Percentiles rank a stretch among this genome's conserved stretches.
Conservation (phyloP, 2,329 filamentous ascomycete genomes). For the Pseudocercospora fuligena region DNA sequence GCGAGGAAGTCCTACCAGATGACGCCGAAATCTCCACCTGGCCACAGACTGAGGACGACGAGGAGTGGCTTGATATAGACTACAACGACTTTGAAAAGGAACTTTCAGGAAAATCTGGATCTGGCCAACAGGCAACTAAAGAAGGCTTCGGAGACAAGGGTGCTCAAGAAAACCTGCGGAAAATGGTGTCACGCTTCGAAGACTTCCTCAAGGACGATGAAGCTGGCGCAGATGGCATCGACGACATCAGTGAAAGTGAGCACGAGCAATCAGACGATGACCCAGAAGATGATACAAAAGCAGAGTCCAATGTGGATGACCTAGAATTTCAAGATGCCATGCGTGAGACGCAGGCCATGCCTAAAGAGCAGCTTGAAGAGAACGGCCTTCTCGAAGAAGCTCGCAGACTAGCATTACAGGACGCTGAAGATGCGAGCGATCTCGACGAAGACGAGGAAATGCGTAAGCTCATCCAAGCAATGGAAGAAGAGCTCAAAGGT, state of each 20-base stretch:
- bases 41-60: constrained; percentile 76
- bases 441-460: constrained; percentile 60
- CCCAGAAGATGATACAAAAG: neutral
- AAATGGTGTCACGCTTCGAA: constrained; percentile 94
- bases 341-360: constrained; percentile 85
- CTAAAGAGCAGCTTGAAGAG: constrained; percentile 46
- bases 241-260: constrained; percentile 69
- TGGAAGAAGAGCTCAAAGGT: constrained; percentile 73
- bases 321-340: constrained; percentile 85
- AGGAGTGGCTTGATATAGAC: constrained; percentile 90
- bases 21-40: constrained; percentile 75
- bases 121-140: constrained; percentile 20
- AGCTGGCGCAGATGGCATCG: constrained; percentile 78
- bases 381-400: constrained; percentile 43
- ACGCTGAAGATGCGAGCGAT: constrained; percentile 50
- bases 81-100: constrained; percentile 88
- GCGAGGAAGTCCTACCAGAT: constrained; percentile 71
- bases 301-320: constrained; percentile 77
- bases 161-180: constrained; percentile 77
- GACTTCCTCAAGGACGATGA: constrained; percentile 85
- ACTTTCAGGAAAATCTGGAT: constrained; percentile 56
- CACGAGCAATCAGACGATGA: constrained; percentile 49
- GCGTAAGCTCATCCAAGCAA: constrained; percentile 66
- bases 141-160: constrained; percentile 64
- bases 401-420: constrained; percentile 42